Conservation (phyloP, 2,329 filamentous ascomycete species). For the Pseudogymnoascus sp. region DNA sequence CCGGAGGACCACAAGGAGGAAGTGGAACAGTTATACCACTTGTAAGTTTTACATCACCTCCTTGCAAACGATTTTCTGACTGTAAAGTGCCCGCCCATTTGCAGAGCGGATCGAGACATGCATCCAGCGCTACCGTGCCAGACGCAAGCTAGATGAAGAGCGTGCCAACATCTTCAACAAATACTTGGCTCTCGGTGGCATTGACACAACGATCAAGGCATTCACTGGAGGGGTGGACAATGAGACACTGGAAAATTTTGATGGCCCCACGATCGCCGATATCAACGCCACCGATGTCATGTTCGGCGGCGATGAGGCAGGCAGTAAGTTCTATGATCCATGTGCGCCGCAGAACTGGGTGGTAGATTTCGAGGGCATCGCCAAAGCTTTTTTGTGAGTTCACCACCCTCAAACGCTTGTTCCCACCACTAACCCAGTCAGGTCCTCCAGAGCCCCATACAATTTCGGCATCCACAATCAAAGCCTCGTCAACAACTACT, state of each 20-base stretch:
- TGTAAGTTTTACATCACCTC: slow-evolving; percentile 35
- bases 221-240: slow-evolving; percentile 53
- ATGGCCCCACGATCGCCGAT: slow-evolving; percentile 54
- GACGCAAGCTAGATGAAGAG: slow-evolving; percentile 61
- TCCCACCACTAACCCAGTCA: slow-evolving; percentile 23
- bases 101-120: slow-evolving; percentile 73
- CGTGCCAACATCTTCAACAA: slow-evolving; percentile 62
- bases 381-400: slow-evolving; percentile 67
- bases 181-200: slow-evolving; percentile 75
- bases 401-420: neutral
- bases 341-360: slow-evolving; percentile 50
- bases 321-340: slow-evolving; percentile 42
- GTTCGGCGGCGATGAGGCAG: slow-evolving; percentile 33
- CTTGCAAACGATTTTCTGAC: slow-evolving; percentile 19
- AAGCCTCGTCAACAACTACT: slow-evolving; percentile 47
- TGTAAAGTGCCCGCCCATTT: slow-evolving; percentile 42
- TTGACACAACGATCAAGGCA: slow-evolving; percentile 53
- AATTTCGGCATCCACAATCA: slow-evolving; percentile 48
- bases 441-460: slow-evolving; percentile 48
- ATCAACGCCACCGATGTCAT: slow-evolving; percentile 57
- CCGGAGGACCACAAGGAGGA: slow-evolving; percentile 60
- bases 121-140: slow-evolving; percentile 70
- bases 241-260: slow-evolving; percentile 53
- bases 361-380: slow-evolving; percentile 74
- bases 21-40: slow-evolving; percentile 53